Evolutionary conservation across 768 basidiomycete genomes (phyloP), one percentile per base, ranked within the genome.

Genomic region (Lactifluus subvellereus): DNA sequence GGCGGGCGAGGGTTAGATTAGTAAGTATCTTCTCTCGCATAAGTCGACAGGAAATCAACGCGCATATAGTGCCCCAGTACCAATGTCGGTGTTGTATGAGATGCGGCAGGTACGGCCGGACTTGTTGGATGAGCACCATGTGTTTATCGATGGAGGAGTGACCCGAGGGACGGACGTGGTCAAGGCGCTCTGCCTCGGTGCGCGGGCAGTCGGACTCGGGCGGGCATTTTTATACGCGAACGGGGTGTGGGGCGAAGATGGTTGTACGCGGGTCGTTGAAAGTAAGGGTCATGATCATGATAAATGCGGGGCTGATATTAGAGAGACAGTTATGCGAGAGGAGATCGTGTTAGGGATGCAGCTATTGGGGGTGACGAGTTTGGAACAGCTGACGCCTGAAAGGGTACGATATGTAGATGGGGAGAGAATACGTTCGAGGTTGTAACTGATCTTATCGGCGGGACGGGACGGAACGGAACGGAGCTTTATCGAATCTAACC

Each of bases 151-250:
- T 61, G 79, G 80, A 16, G 80, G 80, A 5, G 72, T 79, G 20
- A 66, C 78, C 32, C 68, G 80, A 55, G 79, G 79, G 1, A 79
- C 78, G 38, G 79, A 80, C 67, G 78, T 80, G 37, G 72, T 81
- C 63, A 81, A 80, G 66, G 79, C 80, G 1, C 70, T 81, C n/a
- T 80, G 79, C 64, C 74, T 81, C 0, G 80, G 80, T 4, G 80
- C 80, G 5, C 75, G 69, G 18, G 78, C 72, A 4, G 77, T 79
- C 5, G 80, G 80, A 7, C 68, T 82, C 9, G 80, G 80, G 0
- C 65, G 80, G 8, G 73, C 79, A 30, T 75, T 79, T 69, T 65
- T 82, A 60, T 81, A 74, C 56, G 79, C 74, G 8, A 75, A 79
- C 50, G 66, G 70, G 10, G 64, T 72, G 0, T 78, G 76, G 70